Evolutionary conservation across 768 basidiomycete genomes (phyloP).

Genomic region (Hemileccinum rubropunctum): DNA sequence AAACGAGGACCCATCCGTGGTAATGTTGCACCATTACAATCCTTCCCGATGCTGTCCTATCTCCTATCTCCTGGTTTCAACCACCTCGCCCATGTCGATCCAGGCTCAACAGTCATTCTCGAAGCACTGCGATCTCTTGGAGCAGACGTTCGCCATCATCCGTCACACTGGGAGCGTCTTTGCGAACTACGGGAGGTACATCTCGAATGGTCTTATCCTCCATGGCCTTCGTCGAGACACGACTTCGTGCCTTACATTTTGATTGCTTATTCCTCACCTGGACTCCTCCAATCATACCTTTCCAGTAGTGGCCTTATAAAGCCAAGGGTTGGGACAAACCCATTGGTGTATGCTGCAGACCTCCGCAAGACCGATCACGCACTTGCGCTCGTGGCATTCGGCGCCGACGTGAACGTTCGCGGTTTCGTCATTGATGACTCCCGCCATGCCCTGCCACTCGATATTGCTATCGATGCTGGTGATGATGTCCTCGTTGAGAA

Average conservation of each 20-base stretch:
- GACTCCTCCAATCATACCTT: not conserved
- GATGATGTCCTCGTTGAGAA: not conserved
- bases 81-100: not conserved
- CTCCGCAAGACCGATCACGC: constrained; percentile 5
- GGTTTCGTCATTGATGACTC: not conserved
- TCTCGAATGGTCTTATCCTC: not conserved
- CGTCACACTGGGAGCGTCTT: constrained; percentile 1
- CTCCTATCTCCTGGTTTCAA: not conserved
- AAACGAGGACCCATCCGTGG: not conserved
- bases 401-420: not conserved
- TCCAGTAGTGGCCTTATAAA: not conserved
- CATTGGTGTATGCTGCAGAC: constrained; percentile 9
- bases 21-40: not conserved
- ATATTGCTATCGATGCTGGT: not conserved
- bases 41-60: not conserved
- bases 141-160: not conserved
- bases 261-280: not conserved
- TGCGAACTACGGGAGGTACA: not conserved
- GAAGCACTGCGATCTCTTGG: not conserved
- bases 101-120: not conserved
- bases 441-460: not conserved
- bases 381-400: not conserved
- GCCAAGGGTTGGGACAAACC: constrained; percentile 4
- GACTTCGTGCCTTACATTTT: not conserved
- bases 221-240: constrained; percentile 1